Base-by-base conservation (phyloP, 495 filamentous ascomycete species). In the Sporormia fimetaria region DNA sequence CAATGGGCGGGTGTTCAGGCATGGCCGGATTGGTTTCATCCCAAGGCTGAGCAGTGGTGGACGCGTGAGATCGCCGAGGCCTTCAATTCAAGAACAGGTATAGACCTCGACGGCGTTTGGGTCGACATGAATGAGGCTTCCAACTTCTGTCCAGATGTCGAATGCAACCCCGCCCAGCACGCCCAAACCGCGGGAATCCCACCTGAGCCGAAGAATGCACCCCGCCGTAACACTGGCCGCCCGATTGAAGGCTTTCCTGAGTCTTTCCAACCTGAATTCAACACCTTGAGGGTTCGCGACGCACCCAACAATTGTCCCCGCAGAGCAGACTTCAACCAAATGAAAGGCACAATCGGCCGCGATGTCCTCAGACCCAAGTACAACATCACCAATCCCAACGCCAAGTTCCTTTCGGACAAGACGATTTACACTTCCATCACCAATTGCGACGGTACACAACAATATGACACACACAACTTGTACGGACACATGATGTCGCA, bases 391-490 rank as follows among this genome's bases (percentile, higher is more conserved):
- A 85, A 87, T 59, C 75, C 69, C 35, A n/a, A 20, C 4, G 47
- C 42, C 21, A 14, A 22, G 2, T n/a, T n/a, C n/a, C 37, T 55
- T 16, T 25, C 35, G 3, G 29, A 47, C 16, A 36, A 76, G 45
- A 88, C 86, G 0, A 74, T 88, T 40, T 69, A 77, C 51, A 85
- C 83, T 1, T 69, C 86, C 57, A 57, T 86, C 30, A 65, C 81
- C 4, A 83, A 90, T 58, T 64, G 74, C 32, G 78, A 81, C 46
- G 81, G 80, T 1, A 69, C 76, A 32, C 59, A 59, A n/a, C 79
- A 85, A 60, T 90, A 90, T 56, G 86, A 84, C 49, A 79, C 75
- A 2, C 86, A 94, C 62, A 94, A 94, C 54, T 61, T 92, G 8
- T 90, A 83, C 59, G 86, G 85, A 31, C 76, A 73, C 10, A 84